Percentiles rank a stretch among this genome's conserved stretches.
These are phyloP conservation scores for Lupinus albus DNA, from an alignment of 306 rosid species.

Conservation along the genomic window DNA sequence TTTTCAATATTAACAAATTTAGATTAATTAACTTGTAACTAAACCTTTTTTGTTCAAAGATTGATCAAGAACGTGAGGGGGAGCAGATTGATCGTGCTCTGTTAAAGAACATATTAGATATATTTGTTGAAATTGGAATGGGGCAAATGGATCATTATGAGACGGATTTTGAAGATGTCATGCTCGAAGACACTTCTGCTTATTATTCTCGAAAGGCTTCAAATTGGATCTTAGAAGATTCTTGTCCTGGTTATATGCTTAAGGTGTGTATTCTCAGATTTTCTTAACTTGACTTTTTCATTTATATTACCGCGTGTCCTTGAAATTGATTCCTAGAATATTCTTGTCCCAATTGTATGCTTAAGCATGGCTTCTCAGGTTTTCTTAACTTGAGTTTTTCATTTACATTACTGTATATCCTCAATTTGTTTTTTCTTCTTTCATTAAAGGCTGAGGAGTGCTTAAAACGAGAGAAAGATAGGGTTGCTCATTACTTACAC, in stretches of 20 bases:
- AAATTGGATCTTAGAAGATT: conserved; percentile 75
- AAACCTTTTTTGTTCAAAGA: conserved; percentile 49
- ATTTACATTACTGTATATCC: conserved; percentile 27
- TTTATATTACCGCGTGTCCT: conserved; percentile 35
- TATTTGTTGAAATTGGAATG: conserved; percentile 95
- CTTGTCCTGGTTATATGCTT: conserved; percentile 90
- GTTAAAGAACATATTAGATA: conserved; percentile 78
- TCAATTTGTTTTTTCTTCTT: conserved; percentile 24
- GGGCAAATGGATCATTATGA: conserved; percentile 83
- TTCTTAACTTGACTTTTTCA: conserved; percentile 35
- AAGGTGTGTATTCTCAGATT: conserved; percentile 50
- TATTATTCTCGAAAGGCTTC: conserved; percentile 91
- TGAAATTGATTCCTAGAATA: conserved; percentile 77
- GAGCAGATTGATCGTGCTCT: conserved; percentile 92
- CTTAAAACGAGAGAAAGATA: conserved; percentile 64
- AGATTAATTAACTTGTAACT: background rate
- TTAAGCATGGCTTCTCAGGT: conserved; percentile 47
- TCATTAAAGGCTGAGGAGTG: conserved; percentile 63
- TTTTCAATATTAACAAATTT: conserved; percentile 22
- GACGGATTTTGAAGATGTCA: conserved; percentile 68
- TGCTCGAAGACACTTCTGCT: conserved; percentile 76
- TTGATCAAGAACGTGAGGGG: conserved; percentile 94
- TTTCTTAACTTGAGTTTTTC: conserved; percentile 34
- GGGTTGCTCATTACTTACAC: conserved; percentile 62
- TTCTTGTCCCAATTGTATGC: conserved; percentile 90